phyloP scores from a whole-genome alignment of 768 basidiomycete genomes.

The Boletus rex-veris region DNA sequence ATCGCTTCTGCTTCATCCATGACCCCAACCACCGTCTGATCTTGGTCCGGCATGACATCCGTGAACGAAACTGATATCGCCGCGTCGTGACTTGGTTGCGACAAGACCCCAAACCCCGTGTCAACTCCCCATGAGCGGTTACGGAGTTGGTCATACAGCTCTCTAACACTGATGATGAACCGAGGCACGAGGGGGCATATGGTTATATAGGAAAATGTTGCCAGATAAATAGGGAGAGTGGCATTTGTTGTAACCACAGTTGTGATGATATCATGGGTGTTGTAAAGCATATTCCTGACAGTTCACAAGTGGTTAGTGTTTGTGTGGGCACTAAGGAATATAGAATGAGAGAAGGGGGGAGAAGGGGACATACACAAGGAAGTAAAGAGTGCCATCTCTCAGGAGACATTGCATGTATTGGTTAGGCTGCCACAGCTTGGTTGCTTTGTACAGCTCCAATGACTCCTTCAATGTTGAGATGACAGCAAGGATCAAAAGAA shows the following conservation, averaged over 20 bases:
- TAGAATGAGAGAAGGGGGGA: neutral
- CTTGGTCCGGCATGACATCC: too few species aligned
- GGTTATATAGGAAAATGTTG: neutral
- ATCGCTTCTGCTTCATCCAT: too few species aligned
- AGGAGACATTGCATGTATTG: neutral
- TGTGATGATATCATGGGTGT: neutral
- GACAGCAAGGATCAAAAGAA: neutral
- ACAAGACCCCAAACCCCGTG: conserved; percentile 1
- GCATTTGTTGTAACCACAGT: neutral
- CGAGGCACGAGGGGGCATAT: neutral
- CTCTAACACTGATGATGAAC: conserved; percentile 11
- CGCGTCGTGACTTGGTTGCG: too few species aligned
- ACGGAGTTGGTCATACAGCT: neutral
- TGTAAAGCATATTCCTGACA: neutral
- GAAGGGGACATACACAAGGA: conserved; percentile 1
- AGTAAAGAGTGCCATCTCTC: conserved; percentile 3
- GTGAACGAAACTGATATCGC: too few species aligned
- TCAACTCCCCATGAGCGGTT: neutral
- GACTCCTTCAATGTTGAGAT: neutral
- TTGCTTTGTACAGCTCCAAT: conserved; percentile 2
- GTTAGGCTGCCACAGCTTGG: conserved; percentile 4
- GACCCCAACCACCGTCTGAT: too few species aligned
- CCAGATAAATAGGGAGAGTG: neutral
- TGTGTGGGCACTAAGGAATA: too few species aligned
- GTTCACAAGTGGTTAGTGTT: too few species aligned